Evolutionary conservation across 2,329 filamentous ascomycete genomes (phyloP), one percentile per base, ranked within the genome.

Genomic region (Truncatella angustata): DNA sequence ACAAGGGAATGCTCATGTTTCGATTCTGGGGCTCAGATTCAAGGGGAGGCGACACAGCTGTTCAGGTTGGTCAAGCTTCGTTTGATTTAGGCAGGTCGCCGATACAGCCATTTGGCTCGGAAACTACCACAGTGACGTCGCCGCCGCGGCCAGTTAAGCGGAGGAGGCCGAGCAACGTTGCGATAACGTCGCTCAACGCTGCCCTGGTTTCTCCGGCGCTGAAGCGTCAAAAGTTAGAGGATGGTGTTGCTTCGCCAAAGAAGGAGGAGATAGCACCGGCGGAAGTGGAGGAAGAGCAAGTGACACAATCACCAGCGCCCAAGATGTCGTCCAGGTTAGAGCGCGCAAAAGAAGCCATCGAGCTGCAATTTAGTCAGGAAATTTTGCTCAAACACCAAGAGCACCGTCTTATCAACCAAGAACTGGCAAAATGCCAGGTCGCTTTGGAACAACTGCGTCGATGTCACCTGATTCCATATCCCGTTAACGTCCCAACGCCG

Each of bases 361-460:
- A 91, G 66, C 85, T 91, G 56, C 89, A 97, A 71, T 87, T 97
- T 69, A 90, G 91, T 64, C 82, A 94, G 59, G 92, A 97, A 74
- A 92, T 97, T 49, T 75, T 97, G 57, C 75, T 95, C 67, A 97
- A 97, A 77, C 94, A 99, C 71, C 86, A 94, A 64, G 94, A 99
- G 74, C 75, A 97, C 54, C 90, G 92, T 52, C 79, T 96, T 60
- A 96, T 97, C 69, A 91, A 97, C 66, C 91, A 96, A 72, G 94
- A 97, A 73, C 81, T 97, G 58, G 93, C 91, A 58, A 97, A 97
- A 75, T 97, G 92, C 66, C 92, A 97, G 74, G 77, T 92, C 58
- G 91, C 92, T 10, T 79, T 97, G 60, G 94, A 99, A 73, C 94
- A 97, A 73, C 77, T 99, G 57, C 88, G 94, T 61, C 86, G 94